Evolutionary conservation across 2,329 filamentous ascomycete genomes (phyloP).

Genomic region (Huntiella omanensis): DNA sequence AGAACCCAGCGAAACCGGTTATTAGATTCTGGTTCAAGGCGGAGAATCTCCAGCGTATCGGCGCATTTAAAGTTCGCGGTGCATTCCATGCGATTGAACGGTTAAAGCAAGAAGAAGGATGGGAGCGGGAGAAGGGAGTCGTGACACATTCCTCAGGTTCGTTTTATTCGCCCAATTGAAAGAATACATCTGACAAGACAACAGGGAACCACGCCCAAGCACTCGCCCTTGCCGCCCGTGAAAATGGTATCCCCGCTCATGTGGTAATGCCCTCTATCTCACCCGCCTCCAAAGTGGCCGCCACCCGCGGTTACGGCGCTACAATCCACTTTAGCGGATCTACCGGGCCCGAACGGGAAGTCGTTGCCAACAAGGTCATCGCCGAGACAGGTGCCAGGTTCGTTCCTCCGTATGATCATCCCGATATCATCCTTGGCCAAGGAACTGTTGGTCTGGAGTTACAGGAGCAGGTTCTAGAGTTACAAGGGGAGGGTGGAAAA

Average conservation of each 20-base stretch:
- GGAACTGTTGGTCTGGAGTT: slow-evolving; percentile 79
- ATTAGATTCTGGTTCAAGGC: slow-evolving; percentile 83
- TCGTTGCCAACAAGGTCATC: slow-evolving; percentile 50
- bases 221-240: slow-evolving; percentile 63
- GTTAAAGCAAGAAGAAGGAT: slow-evolving; percentile 42
- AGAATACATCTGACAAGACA: neutral
- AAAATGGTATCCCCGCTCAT: slow-evolving; percentile 56
- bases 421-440: slow-evolving; percentile 79
- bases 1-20: slow-evolving; percentile 46
- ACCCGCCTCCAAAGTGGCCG: slow-evolving; percentile 70
- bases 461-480: slow-evolving; percentile 46
- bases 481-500: slow-evolving; percentile 20
- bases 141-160: slow-evolving; percentile 78
- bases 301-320: slow-evolving; percentile 60
- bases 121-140: slow-evolving; percentile 51
- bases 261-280: slow-evolving; percentile 88
- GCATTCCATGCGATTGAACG: slow-evolving; percentile 71
- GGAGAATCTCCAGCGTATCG: slow-evolving; percentile 79
- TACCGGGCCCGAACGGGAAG: slow-evolving; percentile 65
- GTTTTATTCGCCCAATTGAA: slow-evolving; percentile 2
- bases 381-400: slow-evolving; percentile 55
- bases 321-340: slow-evolving; percentile 64
- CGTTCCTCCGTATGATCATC: slow-evolving; percentile 82
- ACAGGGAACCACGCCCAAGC: slow-evolving; percentile 89
- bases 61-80: slow-evolving; percentile 82